A percentile compares a stretch with the other conserved stretches of the same genome.
Conservation (phyloP, 2,329 filamentous ascomycete species). For the Bertia moriformis region DNA sequence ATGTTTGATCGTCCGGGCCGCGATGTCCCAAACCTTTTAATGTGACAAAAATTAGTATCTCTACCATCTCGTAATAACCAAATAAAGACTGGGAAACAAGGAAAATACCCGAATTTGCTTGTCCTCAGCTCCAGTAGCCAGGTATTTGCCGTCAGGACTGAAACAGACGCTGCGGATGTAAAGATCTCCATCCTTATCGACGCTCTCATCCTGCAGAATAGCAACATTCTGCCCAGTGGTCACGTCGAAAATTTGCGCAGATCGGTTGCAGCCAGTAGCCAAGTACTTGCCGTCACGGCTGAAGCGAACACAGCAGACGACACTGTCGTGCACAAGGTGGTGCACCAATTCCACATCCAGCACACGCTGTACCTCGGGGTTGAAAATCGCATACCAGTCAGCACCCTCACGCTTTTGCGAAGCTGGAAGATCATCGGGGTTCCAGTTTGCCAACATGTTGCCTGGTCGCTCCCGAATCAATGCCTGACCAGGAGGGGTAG, state of each 20-base stretch:
- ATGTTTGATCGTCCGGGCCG: conserved; percentile 67
- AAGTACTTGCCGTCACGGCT: conserved; percentile 91
- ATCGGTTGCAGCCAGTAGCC: conserved; percentile 91
- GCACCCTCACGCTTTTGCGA: conserved; percentile 76
- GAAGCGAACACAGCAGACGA: conserved; percentile 96
- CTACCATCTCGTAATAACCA: conserved; percentile 2
- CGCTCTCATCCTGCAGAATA: conserved; percentile 74
- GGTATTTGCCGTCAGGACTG: conserved; percentile 83
- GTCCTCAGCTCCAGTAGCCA: conserved; percentile 93
- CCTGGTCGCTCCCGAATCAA: conserved; percentile 6
- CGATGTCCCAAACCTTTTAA: conserved; percentile 98
- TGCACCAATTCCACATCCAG: conserved; percentile 90
- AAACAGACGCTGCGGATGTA: conserved; percentile 98
- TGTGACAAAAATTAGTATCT: conserved; percentile 6
- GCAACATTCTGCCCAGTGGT: conserved; percentile 74
- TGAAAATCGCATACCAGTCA: conserved; percentile 97
- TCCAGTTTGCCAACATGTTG: conserved; percentile 68
- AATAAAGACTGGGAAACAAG: background rate
- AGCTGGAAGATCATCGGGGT: conserved; percentile 70
- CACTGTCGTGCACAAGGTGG: conserved; percentile 82
- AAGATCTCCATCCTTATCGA: conserved; percentile 77
- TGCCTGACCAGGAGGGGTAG: conserved; percentile 18
- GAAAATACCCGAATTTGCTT: conserved; percentile 75
- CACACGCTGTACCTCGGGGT: conserved; percentile 74
- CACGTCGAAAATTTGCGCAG: conserved; percentile 98